Evolutionary conservation across 2,329 filamentous ascomycete genomes (phyloP), one percentile per base, ranked within the genome.

Genomic region (Pestalotiopsis sp.): DNA sequence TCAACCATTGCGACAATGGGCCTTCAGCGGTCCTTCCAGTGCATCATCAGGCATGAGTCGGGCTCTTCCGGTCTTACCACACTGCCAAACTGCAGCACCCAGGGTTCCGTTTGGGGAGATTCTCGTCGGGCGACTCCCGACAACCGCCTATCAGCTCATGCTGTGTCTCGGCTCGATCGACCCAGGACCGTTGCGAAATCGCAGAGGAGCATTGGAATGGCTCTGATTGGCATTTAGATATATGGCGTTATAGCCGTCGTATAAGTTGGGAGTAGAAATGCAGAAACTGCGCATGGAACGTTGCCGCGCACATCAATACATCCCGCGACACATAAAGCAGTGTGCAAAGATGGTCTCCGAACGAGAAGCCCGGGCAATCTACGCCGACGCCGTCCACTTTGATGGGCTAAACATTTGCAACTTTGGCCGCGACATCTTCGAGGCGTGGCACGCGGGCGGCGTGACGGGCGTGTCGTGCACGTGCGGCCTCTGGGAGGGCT

Each of bases 401-500:
- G 80, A 82, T 66, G 80, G 80, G 3, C 75, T 82, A 20, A 82
- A 82, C 71, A 82, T 82, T 45, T 77, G 75, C 73, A 82, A 81
- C 69, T 82, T 75, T 70, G 78, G 76, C 2, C 78, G 75, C n/a
- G 76, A 80, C 0, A 81, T 82, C 65, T 82, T 82, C 69, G 76
- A 80, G 68, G 75, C 80, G 23, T 82, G 80, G 80, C 75, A 77
- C 23, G 71, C 73, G 6, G 79, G 80, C 12, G 80, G 80, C 41
- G 80, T 82, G 66, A 80, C 78, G 13, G 80, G 80, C n/a, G 80
- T 82, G 2, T 81, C 79, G 3, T 81, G 79, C 71, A 82, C 80
- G 0, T 81, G 79, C 64, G 76, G 79, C 3, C 74, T 83, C 11
- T 82, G 80, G 80, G 79, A 82, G 67, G 77, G 78, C 3, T 79